Evolutionary conservation across 495 filamentous ascomycete species (phyloP).

Genomic region (Podospora comata): DNA sequence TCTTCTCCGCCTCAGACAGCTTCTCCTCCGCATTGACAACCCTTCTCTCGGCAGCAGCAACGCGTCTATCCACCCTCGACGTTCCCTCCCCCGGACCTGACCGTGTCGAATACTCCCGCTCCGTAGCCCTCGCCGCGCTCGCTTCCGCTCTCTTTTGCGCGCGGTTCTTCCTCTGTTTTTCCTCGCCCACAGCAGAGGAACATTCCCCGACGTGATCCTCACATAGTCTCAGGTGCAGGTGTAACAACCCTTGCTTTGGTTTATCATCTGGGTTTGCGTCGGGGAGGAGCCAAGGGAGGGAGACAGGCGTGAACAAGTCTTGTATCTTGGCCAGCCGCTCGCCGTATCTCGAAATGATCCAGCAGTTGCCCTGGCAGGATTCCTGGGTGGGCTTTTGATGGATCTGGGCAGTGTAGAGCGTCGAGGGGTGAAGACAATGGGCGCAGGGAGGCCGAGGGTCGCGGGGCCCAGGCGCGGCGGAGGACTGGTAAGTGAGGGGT

Average conservation of each 20-base stretch:
- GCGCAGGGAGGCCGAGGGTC: not conserved
- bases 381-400: not conserved
- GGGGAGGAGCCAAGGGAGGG: not conserved
- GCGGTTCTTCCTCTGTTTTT: too few relatives aligned
- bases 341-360: not conserved
- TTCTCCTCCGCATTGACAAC: not conserved
- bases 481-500: not conserved
- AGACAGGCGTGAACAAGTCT: not conserved
- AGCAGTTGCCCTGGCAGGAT: not conserved
- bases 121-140: too few relatives aligned
- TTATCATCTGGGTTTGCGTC: not conserved
- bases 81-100: too few relatives aligned
- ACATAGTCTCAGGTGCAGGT: not conserved
- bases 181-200: not conserved
- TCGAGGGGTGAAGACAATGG: not conserved
- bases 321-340: not conserved
- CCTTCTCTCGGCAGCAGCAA: not conserved
- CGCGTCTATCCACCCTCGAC: not conserved
- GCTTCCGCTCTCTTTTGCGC: too few relatives aligned
- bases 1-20: not conserved
- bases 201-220: not conserved
- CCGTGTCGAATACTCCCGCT: too few relatives aligned
- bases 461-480: too few relatives aligned
- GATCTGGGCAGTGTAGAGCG: not conserved
- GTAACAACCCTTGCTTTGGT: not conserved